Evolutionary conservation across 306 rosid species (phyloP), one percentile per base, ranked within the genome.

Genomic region (Acacia confusa): DNA sequence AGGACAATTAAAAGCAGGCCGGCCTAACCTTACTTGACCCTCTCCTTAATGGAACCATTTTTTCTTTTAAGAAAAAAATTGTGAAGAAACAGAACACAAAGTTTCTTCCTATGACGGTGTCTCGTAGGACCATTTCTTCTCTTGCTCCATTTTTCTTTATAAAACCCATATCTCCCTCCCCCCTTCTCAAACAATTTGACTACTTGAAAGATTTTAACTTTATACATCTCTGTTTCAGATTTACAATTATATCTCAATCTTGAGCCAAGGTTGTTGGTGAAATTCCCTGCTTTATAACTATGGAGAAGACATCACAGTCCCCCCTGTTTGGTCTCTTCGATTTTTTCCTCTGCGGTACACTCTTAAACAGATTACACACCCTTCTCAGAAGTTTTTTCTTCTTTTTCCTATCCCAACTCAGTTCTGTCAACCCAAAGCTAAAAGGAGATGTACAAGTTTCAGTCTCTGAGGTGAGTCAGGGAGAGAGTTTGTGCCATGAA

Each of bases 271-370:
- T 17, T 85, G 32, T 41, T 53, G 15, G 27, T 30, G 47, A 76
- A 34, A 4, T 84, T 20, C 44, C 74, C 68, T 63, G 45, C 82
- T 40, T 40, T 81, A 66, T 84, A 16, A 52, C 86, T 28, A 84
- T 84, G 87, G 88, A 78, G 61, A 70, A 70, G 50, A 70, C 58
- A 48, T 15, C 82, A 72, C 16, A 85, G n/a, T 53, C 38, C 34
- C 81, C 75, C 12, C 63, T 88, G 41, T 55, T 81, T 55, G 82
- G 79, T 28, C 70, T 82, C 61, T 2, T 82, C 22, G 81, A 79
- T 17, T 8, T 64, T 24, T 30, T 52, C 57, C 73, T 85, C 2
- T 24, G 17, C n/a, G 32, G 24, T 55, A 20, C 79, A 47, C 13
- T 78, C 63, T 17, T 76, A 52, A 22, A 27, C 12, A 52, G 3